phyloP scores from a whole-genome alignment of 129 eudicot genomes.

The Logfia minima region DNA sequence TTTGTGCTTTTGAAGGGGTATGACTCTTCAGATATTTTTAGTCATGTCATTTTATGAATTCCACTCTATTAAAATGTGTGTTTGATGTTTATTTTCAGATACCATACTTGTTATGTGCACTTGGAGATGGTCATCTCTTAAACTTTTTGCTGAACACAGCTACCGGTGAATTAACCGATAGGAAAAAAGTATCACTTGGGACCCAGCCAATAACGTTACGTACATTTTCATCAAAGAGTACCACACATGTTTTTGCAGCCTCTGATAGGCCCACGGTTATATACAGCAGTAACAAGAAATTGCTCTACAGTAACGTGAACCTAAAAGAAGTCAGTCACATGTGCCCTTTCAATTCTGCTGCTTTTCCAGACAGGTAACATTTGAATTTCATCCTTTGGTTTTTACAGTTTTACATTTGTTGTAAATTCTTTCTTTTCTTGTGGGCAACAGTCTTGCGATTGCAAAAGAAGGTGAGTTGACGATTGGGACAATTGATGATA shows the following conservation, averaged over 20 bases:
- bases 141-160: conserved; percentile 70
- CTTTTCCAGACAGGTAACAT: conserved; percentile 89
- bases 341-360: conserved; percentile 98
- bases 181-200: conserved; percentile 94
- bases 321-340: conserved; percentile 95
- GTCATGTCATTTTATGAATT: neutral
- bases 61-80: neutral
- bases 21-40: conserved; percentile 3
- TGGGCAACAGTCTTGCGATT: conserved; percentile 73
- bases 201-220: conserved; percentile 87
- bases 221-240: conserved; percentile 82
- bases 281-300: conserved; percentile 92
- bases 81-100: conserved; percentile 48
- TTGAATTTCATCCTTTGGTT: neutral
- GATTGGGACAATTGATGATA: conserved; percentile 93
- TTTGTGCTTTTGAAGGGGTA: conserved; percentile 98
- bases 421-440: neutral
- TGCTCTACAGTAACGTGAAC: conserved; percentile 93
- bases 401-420: neutral
- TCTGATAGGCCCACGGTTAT: conserved; percentile 95
- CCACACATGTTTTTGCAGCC: conserved; percentile 95
- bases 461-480: conserved; percentile 96
- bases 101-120: conserved; percentile 91
- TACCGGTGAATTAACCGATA: conserved; percentile 69
- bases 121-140: conserved; percentile 96